Evolutionary conservation across 208 protist genomes (phyloP).

Genomic region (Willaertia magna): DNA sequence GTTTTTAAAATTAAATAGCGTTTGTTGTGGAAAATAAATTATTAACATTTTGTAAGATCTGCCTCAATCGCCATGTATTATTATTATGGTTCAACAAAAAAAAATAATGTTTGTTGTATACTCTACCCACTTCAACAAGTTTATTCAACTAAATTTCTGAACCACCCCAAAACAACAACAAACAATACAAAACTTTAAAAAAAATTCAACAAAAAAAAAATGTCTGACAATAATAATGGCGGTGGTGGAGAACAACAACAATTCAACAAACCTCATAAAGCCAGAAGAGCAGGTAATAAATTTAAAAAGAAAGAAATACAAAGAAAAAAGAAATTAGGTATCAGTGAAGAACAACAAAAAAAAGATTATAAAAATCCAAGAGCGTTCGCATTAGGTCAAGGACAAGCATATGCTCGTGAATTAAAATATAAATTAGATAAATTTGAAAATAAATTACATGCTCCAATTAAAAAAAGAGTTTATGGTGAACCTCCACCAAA

Average conservation of each 20-base stretch:
- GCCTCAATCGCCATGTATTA: too few species aligned
- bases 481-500: constrained; percentile 68
- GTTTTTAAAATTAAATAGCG: too few species aligned
- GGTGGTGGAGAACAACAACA: constrained; percentile 37
- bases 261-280: constrained; percentile 67
- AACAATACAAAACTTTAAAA: too few species aligned
- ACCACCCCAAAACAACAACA: too few species aligned
- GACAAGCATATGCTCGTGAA: constrained; percentile 6
- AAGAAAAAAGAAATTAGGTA: constrained; percentile 65
- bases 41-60: too few species aligned
- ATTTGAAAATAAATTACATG: constrained; percentile 41
- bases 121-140: too few species aligned
- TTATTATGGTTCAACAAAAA: too few species aligned
- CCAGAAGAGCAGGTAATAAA: constrained; percentile 63
- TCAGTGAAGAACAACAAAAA: constrained; percentile 55
- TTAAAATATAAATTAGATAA: constrained; percentile 28
- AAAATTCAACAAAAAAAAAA: not conserved
- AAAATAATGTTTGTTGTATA: too few species aligned
- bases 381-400: constrained; percentile 51
- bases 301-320: constrained; percentile 58
- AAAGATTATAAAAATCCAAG: constrained; percentile 72
- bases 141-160: too few species aligned
- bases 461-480: constrained; percentile 37
- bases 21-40: too few species aligned
- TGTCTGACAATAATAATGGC: not conserved